Evolutionary conservation across 1,284 basidiomycete species (phyloP).

Genomic region (Ceratobasidium sp.): DNA sequence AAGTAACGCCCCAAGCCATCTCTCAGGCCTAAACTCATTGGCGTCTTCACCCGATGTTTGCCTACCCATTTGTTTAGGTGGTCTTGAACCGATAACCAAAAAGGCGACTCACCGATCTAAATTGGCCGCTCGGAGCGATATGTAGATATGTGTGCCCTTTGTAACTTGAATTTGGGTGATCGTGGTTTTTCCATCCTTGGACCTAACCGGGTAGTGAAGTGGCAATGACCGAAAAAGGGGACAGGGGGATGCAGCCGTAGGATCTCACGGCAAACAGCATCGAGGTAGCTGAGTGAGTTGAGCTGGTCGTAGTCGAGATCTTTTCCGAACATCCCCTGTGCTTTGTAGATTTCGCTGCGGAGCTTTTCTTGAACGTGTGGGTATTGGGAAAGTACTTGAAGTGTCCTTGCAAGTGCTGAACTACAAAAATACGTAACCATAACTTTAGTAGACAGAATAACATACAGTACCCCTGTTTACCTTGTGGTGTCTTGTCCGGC

Average conservation of each 20-base stretch:
- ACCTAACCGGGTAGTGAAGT: background rate
- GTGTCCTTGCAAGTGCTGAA: no score
- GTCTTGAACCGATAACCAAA: no score
- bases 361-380: no score
- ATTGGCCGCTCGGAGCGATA: constrained; percentile 2
- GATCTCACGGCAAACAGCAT: constrained; percentile 8
- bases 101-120: background rate
- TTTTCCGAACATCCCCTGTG: no score
- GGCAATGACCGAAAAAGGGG: background rate
- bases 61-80: no score
- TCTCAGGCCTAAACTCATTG: background rate
- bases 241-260: constrained; percentile 8
- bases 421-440: no score
- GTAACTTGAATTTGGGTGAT: background rate
- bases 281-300: constrained; percentile 2
- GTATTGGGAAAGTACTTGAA: no score
- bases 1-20: constrained; percentile 4
- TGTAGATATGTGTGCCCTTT: constrained; percentile 16
- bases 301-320: constrained; percentile 2
- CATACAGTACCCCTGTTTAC: no score
- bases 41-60: constrained; percentile 13
- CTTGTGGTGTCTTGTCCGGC: no score
- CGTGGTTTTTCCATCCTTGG: background rate
- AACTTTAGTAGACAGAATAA: no score
- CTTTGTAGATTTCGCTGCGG: no score